These are phyloP conservation scores for Tolypocladium pustulatum DNA, from an alignment of 2,329 filamentous ascomycete species.

Conservation along the genomic window DNA sequence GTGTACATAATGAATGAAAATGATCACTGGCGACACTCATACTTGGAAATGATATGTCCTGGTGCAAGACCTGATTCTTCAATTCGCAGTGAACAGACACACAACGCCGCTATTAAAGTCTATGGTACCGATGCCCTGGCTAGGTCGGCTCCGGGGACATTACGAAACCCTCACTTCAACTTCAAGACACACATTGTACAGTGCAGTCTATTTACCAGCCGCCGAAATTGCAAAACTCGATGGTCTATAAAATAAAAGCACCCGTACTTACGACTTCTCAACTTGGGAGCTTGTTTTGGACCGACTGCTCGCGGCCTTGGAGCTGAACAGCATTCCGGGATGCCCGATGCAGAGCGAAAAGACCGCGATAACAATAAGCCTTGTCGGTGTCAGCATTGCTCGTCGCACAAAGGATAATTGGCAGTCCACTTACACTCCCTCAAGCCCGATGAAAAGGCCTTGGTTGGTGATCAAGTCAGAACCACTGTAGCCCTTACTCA, in stretches of 20 bases:
- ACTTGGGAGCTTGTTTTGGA: background rate
- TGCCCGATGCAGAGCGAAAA: slow-evolving; percentile 26
- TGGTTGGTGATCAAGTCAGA: slow-evolving; percentile 43
- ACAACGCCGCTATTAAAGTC: background rate
- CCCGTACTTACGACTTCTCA: background rate
- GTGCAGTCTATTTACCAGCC: background rate
- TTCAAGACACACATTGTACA: background rate
- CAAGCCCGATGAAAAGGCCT: slow-evolving; percentile 40
- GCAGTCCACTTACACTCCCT: slow-evolving; percentile 30
- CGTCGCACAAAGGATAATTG: background rate
- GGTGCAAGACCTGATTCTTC: background rate
- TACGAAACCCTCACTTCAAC: background rate
- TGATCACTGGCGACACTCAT: background rate
- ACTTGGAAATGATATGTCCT: background rate
- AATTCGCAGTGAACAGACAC: background rate
- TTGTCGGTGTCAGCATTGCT: slow-evolving; percentile 8
- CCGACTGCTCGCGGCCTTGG: background rate
- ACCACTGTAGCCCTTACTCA: slow-evolving; percentile 47
- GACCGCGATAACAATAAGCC: slow-evolving; percentile 23
- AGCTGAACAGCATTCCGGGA: slow-evolving; percentile 17
- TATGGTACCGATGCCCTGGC: background rate
- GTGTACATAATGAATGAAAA: background rate
- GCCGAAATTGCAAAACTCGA: too few species aligned
- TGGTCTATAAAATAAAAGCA: too few species aligned
- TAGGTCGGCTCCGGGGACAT: background rate